These are phyloP conservation scores for Pythium rhizo-oryzae DNA, from an alignment of 352 stramenopile species.

Conservation along the genomic window DNA sequence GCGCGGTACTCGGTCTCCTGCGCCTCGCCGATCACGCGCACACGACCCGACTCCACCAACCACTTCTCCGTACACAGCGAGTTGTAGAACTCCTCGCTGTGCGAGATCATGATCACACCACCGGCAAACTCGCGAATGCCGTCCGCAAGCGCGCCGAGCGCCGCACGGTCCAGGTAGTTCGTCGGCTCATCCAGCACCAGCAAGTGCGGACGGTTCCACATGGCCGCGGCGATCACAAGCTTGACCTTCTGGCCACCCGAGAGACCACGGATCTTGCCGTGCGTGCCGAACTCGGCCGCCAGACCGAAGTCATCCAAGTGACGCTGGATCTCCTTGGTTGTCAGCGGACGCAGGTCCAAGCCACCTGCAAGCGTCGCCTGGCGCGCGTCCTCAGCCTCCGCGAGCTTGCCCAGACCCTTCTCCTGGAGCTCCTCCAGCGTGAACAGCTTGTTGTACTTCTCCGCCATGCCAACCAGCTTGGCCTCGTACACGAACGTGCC, in stretches of 20 bases:
- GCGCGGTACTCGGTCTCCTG: conserved; percentile 74
- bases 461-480: too few species aligned
- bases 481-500: conserved; percentile 98
- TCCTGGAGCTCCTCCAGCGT: conserved; percentile 95
- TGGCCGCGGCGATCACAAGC: conserved; percentile 96
- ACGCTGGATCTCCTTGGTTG: conserved; percentile 95
- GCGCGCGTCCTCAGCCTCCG: conserved; percentile 96
- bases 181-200: conserved; percentile 96
- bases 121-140: conserved; percentile 98
- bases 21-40: conserved; percentile 71
- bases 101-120: conserved; percentile 97
- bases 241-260: conserved; percentile 99
- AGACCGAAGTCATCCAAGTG: conserved; percentile 97
- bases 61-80: conserved; percentile 82
- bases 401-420: conserved; percentile 96
- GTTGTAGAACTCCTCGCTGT: conserved; percentile 98
- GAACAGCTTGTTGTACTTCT: conserved; percentile 94
- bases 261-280: conserved; percentile 98
- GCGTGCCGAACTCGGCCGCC: conserved; percentile 96
- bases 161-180: conserved; percentile 97
- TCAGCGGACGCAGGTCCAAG: too few species aligned
- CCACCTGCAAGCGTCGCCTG: conserved; percentile 92
- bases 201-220: conserved; percentile 96
- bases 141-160: conserved; percentile 94
- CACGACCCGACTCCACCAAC: conserved; percentile 64